Evolutionary conservation across 345 rosid genomes (phyloP).

Genomic region (Limnanthes douglasii): DNA sequence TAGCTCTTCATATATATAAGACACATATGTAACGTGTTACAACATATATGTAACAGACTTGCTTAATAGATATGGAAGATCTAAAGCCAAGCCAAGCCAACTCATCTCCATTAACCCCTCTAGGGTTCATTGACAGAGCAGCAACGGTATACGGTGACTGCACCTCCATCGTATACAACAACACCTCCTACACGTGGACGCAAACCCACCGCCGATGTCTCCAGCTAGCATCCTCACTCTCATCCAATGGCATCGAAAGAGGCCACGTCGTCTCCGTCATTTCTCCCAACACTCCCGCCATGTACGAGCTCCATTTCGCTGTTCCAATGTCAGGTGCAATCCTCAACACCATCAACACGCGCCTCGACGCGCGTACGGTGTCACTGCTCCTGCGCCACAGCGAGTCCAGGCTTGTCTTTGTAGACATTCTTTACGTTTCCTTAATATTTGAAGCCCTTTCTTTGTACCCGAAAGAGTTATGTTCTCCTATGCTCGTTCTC

Average conservation of each 20-base stretch:
- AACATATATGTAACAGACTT: too few species aligned
- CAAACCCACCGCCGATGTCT: conserved; percentile 64
- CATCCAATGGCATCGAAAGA: conserved; percentile 29
- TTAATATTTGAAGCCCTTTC: too few species aligned
- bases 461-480: too few species aligned
- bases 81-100: conserved; percentile 19
- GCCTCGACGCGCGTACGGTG: conserved; percentile 64
- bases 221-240: conserved; percentile 54
- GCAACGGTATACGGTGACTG: conserved; percentile 71
- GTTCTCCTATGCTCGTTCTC: conserved; percentile 21
- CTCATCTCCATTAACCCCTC: conserved; percentile 22
- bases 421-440: conserved; percentile 40
- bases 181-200: conserved; percentile 51
- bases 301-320: conserved; percentile 89
- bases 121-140: conserved; percentile 39
- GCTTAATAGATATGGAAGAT: too few species aligned
- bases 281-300: conserved; percentile 56
- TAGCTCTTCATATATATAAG: too few species aligned
- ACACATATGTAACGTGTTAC: too few species aligned
- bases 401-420: conserved; percentile 53
- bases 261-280: conserved; percentile 61
- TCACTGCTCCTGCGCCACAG: conserved; percentile 53
- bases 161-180: conserved; percentile 38
- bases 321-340: conserved; percentile 73
- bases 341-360: conserved; percentile 72